These are phyloP conservation scores for Prunus dulcis DNA, from an alignment of 306 rosid genomes.

Conservation along the genomic window DNA sequence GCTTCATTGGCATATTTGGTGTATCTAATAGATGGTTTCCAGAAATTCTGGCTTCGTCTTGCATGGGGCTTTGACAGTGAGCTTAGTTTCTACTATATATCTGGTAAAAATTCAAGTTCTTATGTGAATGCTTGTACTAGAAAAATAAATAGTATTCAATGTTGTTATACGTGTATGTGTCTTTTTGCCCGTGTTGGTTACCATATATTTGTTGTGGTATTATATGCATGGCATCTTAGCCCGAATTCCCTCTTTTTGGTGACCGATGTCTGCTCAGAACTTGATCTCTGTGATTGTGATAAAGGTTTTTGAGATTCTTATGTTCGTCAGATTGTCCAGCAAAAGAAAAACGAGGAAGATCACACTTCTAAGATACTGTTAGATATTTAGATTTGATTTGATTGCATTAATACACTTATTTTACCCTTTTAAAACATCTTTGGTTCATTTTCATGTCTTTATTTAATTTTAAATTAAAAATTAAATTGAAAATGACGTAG, in stretches of 20 bases:
- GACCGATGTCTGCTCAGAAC: neutral
- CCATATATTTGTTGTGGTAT: neutral
- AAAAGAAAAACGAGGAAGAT: neutral
- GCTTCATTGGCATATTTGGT: conserved; percentile 80
- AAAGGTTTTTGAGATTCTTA: neutral
- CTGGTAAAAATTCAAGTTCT: conserved; percentile 50
- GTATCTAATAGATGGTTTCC: conserved; percentile 73
- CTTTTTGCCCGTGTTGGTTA: neutral
- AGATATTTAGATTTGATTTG: neutral
- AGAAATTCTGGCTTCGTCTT: conserved; percentile 82
- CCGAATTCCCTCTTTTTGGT: neutral
- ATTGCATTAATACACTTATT: neutral
- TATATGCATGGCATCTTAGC: neutral
- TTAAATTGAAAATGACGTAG: neutral
- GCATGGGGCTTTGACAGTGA: conserved; percentile 85
- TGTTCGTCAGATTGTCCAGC: neutral
- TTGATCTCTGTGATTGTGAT: neutral
- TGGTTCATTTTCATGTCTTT: neutral
- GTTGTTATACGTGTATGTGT: neutral
- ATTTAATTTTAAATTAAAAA: too few species aligned
- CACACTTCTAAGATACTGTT: neutral
- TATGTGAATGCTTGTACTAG: conserved; percentile 7
- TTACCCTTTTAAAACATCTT: neutral
- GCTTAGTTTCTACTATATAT: conserved; percentile 84
- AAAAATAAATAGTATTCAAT: neutral